A percentile compares a stretch with the other conserved stretches of the same genome.
phyloP scores from a whole-genome alignment of 2,329 filamentous ascomycete species.

The Penicillium nordicum region DNA sequence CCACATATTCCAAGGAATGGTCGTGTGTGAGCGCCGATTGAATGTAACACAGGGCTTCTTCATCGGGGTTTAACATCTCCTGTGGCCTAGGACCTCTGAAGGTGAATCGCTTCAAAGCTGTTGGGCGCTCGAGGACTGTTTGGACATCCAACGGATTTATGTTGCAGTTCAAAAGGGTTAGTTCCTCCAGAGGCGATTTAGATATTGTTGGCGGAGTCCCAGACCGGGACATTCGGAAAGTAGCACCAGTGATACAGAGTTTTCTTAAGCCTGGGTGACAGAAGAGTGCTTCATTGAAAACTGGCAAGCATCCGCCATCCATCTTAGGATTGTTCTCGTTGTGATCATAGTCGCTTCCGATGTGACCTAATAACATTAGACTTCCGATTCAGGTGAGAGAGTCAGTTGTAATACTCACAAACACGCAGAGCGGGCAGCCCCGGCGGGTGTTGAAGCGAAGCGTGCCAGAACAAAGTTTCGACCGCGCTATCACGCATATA shows the following conservation, averaged over 20 bases:
- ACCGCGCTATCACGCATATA: neutral
- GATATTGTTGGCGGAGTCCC: neutral
- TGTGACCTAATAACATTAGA: slow-evolving; percentile 4
- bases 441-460: neutral
- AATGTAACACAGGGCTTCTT: neutral
- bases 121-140: neutral
- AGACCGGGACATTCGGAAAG: neutral
- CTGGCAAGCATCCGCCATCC: neutral
- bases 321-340: neutral
- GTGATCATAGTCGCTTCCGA: slow-evolving; percentile 3
- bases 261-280: slow-evolving; percentile 1
- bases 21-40: neutral
- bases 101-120: slow-evolving; percentile 4
- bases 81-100: neutral
- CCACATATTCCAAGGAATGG: neutral
- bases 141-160: neutral
- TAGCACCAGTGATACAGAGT: slow-evolving; percentile 6
- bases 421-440: slow-evolving; percentile 1
- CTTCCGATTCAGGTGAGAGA: neutral
- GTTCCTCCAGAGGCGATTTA: slow-evolving; percentile 3
- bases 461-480: neutral
- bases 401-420: neutral
- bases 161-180: slow-evolving; percentile 4
- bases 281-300: neutral
- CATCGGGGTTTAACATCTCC: neutral